Evolutionary conservation across 352 stramenopile species (phyloP).

Genomic region (Pythium phragmiticola): DNA sequence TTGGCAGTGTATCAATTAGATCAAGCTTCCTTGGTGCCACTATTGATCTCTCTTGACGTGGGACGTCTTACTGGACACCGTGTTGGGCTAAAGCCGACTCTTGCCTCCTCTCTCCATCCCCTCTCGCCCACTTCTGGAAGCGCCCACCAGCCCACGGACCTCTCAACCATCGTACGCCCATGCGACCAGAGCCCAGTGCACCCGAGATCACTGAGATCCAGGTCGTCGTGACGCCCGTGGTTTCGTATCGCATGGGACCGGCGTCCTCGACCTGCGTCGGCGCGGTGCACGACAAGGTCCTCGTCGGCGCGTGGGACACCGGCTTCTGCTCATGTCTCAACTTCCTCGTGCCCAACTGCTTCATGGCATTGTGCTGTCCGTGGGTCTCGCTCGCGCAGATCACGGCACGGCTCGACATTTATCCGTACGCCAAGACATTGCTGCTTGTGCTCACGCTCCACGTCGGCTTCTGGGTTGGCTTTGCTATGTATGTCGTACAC

Average conservation of each 20-base stretch:
- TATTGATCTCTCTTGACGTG: not conserved
- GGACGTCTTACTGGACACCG: not conserved
- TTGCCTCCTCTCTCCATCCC: not conserved
- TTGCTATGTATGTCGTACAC: conserved; percentile 21
- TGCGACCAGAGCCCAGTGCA: conserved; percentile 9
- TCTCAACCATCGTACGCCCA: not conserved
- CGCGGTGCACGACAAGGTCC: conserved; percentile 6
- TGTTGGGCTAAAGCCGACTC: not conserved
- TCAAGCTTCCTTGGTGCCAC: not conserved
- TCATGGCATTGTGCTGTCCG: conserved; percentile 51
- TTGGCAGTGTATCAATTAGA: not conserved
- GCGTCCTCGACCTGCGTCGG: not conserved
- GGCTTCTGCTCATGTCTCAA: conserved; percentile 47
- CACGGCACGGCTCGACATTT: conserved; percentile 42
- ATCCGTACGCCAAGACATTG: conserved; percentile 39
- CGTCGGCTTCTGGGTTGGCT: conserved; percentile 6
- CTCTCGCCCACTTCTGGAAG: not conserved
- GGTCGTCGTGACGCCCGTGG: conserved; percentile 6
- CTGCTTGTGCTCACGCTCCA: conserved; percentile 33
- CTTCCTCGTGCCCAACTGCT: conserved; percentile 43
- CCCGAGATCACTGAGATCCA: conserved; percentile 16
- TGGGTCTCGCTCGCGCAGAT: conserved; percentile 63
- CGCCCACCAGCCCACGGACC: not conserved
- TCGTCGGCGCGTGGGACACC: conserved; percentile 30
- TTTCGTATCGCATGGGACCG: not conserved